Conservation (phyloP, 2,329 filamentous ascomycete species). For the Blastomyces silverae region DNA sequence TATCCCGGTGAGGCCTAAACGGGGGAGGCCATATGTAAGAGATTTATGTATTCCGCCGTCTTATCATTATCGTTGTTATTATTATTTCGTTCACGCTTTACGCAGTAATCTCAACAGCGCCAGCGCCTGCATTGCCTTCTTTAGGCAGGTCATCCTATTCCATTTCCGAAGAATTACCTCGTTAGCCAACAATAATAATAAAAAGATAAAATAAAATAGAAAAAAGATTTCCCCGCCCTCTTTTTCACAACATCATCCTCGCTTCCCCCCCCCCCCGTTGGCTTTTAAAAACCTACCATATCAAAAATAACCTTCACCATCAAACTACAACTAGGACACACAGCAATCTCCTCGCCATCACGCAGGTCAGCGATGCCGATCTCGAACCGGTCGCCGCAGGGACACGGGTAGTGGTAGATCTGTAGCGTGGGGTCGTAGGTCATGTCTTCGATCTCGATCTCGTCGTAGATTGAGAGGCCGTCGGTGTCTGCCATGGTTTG, state of each 20-base stretch:
- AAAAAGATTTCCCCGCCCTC: not conserved
- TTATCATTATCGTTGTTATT: slow-evolving; percentile 1
- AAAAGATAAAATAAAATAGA: not conserved
- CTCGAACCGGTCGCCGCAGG: slow-evolving; percentile 94
- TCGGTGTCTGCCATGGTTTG: slow-evolving; percentile 55
- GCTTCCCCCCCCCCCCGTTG: no score
- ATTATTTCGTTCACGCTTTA: slow-evolving; percentile 26
- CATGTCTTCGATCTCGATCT: slow-evolving; percentile 99
- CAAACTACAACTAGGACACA: slow-evolving; percentile 93
- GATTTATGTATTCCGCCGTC: not conserved
- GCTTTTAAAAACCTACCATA: slow-evolving; percentile 48
- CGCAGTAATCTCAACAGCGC: slow-evolving; percentile 32
- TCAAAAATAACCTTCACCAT: slow-evolving; percentile 97
- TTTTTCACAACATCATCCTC: no score
- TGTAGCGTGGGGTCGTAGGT: slow-evolving; percentile 74
- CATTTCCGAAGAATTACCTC: not conserved
- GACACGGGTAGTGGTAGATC: slow-evolving; percentile 93
- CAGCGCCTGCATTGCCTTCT: slow-evolving; percentile 30
- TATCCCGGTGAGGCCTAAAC: not conserved
- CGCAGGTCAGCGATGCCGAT: slow-evolving; percentile 76
- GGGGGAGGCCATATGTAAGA: not conserved
- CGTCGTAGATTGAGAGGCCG: slow-evolving; percentile 77
- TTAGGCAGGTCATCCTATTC: slow-evolving; percentile 48
- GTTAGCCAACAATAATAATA: not conserved
- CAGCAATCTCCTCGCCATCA: slow-evolving; percentile 88